Base-by-base conservation (phyloP, 805 yeast species). In the Candida pini region DNA sequence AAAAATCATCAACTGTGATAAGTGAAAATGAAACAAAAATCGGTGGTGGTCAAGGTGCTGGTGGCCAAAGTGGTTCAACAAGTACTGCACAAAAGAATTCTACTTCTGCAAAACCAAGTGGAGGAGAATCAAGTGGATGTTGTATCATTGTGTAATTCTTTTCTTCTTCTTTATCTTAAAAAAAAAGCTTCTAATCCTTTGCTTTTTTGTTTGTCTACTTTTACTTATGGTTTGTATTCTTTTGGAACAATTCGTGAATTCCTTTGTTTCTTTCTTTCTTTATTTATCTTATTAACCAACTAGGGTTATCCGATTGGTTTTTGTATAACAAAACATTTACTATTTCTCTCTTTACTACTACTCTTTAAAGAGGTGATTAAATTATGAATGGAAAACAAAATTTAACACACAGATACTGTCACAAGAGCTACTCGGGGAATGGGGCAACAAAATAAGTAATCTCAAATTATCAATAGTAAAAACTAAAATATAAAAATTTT, bases 101-200 rank as follows among this genome's bases (percentile, higher is more conserved):
- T 21, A 34, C 26, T 21, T 16, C 28, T 17, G 29, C 21, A 15
- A 31, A 33, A 12, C 19, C 41, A 26, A 20, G 35, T 16, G 49
- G 47, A 28, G 47, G 23, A 20, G 25, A 49, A 18, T 41, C 49
- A 27, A 57, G 63, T 33, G 64, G 64, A 9, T 60, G 64, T 38
- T 59, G 64, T 50, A 40, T 43, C 21, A 51, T 60, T 22, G 25
- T 22, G 25, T 22, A 22, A 5, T 22, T 22, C 25, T 22, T 5
- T 22, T 22, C n/a, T 4, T 22, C 25, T 22, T 22, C n/a, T 7
- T 22, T 8, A 22, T 22, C 25, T 22, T 7, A 12, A 4, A 12
- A 5, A 12, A 5, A 12, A 12, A 8, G 10, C 8, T 22, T 22
- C 25, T 22, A 12, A 12, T 13, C n/a, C n/a, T 7, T 13, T 22